These are phyloP conservation scores for Scutellaria baicalensis DNA, from an alignment of 257 asterid genomes.

Conservation along the genomic window DNA sequence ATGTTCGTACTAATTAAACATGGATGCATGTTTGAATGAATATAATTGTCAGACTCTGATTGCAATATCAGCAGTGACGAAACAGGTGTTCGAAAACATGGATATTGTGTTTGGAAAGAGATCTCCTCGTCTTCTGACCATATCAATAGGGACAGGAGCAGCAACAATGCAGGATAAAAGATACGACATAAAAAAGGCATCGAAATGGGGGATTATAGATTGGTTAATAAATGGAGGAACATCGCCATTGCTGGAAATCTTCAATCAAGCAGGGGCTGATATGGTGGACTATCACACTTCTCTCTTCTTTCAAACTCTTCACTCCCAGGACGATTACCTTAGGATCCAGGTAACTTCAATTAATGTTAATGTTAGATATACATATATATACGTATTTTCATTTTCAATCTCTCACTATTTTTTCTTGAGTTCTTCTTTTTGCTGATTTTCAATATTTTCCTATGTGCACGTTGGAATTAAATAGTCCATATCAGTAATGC, in stretches of 20 bases:
- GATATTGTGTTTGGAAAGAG: slow-evolving; percentile 25
- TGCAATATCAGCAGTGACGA: slow-evolving; percentile 31
- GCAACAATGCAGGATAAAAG: slow-evolving; percentile 29
- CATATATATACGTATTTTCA: too few relatives aligned
- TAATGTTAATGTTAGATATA: too few relatives aligned
- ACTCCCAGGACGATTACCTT: slow-evolving; percentile 33
- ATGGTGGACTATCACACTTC: slow-evolving; percentile 52
- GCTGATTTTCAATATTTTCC: too few relatives aligned
- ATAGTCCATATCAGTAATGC: too few relatives aligned
- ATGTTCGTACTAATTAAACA: too few relatives aligned
- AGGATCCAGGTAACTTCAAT: slow-evolving; percentile 61
- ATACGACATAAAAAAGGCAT: slow-evolving; percentile 24
- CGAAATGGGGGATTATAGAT: slow-evolving; percentile 48
- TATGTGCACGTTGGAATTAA: too few relatives aligned
- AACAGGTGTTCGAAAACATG: slow-evolving; percentile 31
- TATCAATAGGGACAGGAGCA: slow-evolving; percentile 51
- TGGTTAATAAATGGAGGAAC: slow-evolving; percentile 39
- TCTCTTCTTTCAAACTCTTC: slow-evolving; percentile 35
- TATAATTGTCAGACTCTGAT: background rate
- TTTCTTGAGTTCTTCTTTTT: too few relatives aligned
- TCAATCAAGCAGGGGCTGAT: slow-evolving; percentile 40
- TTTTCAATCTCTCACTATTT: too few relatives aligned
- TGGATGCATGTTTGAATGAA: too few relatives aligned
- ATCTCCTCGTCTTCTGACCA: slow-evolving; percentile 28
- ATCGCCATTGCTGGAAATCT: slow-evolving; percentile 41